A percentile compares a stretch with the other conserved stretches of the same genome.
phyloP scores from a whole-genome alignment of 2,329 filamentous ascomycete species.

The Aspergillus transmontanensis region DNA sequence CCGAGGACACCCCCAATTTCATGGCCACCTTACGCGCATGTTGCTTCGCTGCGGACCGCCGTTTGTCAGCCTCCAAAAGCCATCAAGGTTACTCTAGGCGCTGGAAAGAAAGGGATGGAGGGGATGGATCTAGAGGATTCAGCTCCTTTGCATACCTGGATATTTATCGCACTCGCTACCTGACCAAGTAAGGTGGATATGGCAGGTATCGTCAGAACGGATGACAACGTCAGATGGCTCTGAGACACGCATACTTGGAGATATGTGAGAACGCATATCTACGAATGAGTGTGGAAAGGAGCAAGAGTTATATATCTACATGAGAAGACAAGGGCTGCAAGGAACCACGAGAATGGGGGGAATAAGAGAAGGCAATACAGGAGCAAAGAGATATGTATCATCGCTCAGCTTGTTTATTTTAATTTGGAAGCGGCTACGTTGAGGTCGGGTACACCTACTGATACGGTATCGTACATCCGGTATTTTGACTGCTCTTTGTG shows the following conservation, averaged over 20 bases:
- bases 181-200: slow-evolving; percentile 33
- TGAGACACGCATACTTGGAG: slow-evolving; percentile 18
- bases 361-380: background rate
- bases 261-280: background rate
- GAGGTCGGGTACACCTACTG: background rate
- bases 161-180: slow-evolving; percentile 42
- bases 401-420: background rate
- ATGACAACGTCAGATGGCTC: slow-evolving; percentile 23
- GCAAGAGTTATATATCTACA: slow-evolving; percentile 1
- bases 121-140: background rate
- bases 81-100: background rate
- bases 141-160: slow-evolving; percentile 34
- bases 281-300: background rate
- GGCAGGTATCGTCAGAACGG: slow-evolving; percentile 29
- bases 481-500: background rate
- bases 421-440: background rate
- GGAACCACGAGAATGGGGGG: background rate
- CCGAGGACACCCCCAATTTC: slow-evolving; percentile 44
- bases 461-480: background rate
- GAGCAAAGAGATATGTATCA: background rate
- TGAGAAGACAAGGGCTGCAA: slow-evolving; percentile 3
- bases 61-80: slow-evolving; percentile 11
- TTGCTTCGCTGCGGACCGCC: slow-evolving; percentile 46
- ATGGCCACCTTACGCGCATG: slow-evolving; percentile 52
- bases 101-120: background rate